Conservation (phyloP, 805 yeast genomes). For the Candida odintsovae region DNA sequence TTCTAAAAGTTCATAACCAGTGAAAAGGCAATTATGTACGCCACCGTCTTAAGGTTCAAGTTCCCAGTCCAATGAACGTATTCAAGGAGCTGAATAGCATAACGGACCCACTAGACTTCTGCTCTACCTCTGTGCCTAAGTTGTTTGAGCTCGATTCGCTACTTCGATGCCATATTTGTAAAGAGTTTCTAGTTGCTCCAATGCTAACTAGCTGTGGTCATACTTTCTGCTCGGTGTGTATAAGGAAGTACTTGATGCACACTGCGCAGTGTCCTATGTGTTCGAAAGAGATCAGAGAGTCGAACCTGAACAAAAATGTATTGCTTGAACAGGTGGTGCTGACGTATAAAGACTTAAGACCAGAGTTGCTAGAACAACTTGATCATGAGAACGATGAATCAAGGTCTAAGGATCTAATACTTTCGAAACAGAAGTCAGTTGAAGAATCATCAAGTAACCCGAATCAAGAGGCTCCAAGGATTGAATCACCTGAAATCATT, state of each 20-base stretch:
- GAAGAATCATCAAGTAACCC: neutral
- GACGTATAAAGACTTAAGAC: conserved; percentile 43
- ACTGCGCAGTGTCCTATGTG: conserved; percentile 75
- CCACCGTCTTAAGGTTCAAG: neutral
- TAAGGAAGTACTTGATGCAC: conserved; percentile 59
- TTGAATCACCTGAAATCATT: conserved; percentile 3
- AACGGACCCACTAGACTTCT: conserved; percentile 75
- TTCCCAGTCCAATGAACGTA: neutral
- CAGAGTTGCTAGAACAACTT: conserved; percentile 30
- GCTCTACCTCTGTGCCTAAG: conserved; percentile 44
- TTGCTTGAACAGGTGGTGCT: conserved; percentile 65
- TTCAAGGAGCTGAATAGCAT: conserved; percentile 17
- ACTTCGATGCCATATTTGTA: conserved; percentile 81
- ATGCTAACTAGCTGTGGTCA: conserved; percentile 83
- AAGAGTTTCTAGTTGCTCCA: conserved; percentile 75
- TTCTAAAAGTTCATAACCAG: neutral
- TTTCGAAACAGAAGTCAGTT: neutral
- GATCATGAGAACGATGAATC: neutral
- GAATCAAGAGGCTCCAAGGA: neutral
- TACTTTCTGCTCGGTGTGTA: conserved; percentile 84
- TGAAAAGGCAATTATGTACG: neutral
- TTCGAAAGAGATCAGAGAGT: conserved; percentile 60
- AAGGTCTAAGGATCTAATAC: neutral
- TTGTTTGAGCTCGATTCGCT: conserved; percentile 61
- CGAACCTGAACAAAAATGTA: conserved; percentile 60